phyloP scores from a whole-genome alignment of 179 eudicot genomes.

The Amaranthus tricolor region DNA sequence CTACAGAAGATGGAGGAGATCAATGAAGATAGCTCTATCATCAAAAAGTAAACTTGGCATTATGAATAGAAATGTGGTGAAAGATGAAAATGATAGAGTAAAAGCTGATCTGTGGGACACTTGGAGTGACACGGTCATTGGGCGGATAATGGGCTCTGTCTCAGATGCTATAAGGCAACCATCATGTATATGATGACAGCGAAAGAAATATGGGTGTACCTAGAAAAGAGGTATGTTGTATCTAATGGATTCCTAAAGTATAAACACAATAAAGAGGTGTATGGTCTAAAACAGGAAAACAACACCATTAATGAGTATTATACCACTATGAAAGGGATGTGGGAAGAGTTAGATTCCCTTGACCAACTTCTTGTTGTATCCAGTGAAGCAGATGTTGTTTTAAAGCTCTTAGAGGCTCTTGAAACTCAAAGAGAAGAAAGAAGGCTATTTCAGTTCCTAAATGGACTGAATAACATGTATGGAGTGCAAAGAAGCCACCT shows the following conservation, averaged over 20 bases:
- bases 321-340: background rate
- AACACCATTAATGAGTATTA: background rate
- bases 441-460: background rate
- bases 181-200: background rate
- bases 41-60: too few species aligned
- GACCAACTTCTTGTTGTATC: background rate
- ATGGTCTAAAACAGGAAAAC: background rate
- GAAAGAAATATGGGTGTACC: background rate
- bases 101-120: too few species aligned
- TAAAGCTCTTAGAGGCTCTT: background rate
- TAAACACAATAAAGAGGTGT: background rate
- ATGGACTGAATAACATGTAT: background rate
- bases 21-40: too few species aligned
- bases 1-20: too few species aligned
- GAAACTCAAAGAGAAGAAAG: background rate
- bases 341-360: too few species aligned
- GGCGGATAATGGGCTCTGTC: background rate
- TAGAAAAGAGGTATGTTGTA: background rate
- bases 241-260: constrained; percentile 2
- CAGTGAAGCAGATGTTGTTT: background rate
- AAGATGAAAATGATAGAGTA: too few species aligned
- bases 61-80: too few species aligned
- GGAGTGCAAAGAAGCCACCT: background rate
- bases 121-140: background rate
- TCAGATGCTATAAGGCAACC: background rate